Conservation (phyloP, 371 early-diverging fungal species). For the Apophysomyces trapeziformis region DNA sequence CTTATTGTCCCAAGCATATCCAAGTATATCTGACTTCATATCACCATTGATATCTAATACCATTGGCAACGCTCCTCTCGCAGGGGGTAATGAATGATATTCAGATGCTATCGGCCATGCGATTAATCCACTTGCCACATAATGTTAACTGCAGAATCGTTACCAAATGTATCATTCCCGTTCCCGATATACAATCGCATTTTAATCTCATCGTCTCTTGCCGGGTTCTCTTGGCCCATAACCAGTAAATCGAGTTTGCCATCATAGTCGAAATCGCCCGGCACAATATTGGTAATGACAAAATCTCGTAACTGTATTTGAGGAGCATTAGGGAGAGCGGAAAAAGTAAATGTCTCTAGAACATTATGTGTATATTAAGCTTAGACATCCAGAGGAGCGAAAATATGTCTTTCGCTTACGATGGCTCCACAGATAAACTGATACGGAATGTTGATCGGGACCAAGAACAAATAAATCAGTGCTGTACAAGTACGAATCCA, state of each 20-base stretch:
- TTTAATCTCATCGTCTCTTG: conserved; percentile 50
- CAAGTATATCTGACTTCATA: conserved; percentile 80
- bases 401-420: conserved; percentile 27
- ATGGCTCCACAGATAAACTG: conserved; percentile 74
- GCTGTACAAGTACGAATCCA: conserved; percentile 30
- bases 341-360: conserved; percentile 32
- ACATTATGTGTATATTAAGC: not conserved
- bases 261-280: conserved; percentile 88
- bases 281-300: conserved; percentile 75
- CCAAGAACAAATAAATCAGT: conserved; percentile 80
- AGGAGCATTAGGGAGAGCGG: conserved; percentile 25
- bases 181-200: conserved; percentile 78
- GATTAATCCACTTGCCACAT: not conserved
- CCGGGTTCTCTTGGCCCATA: conserved; percentile 58
- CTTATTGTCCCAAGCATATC: conserved; percentile 56
- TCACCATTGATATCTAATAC: conserved; percentile 81
- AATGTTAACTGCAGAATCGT: conserved; percentile 2
- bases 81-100: conserved; percentile 55
- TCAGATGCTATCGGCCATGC: conserved; percentile 34
- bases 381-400: conserved; percentile 2
- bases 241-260: conserved; percentile 84
- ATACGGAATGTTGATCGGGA: conserved; percentile 64
- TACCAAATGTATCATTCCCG: conserved; percentile 68
- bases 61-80: conserved; percentile 72
- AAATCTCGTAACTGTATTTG: conserved; percentile 37